Base-by-base conservation (phyloP, 1,139 yeast genomes). In the Yamadazyma membranifaciens region DNA sequence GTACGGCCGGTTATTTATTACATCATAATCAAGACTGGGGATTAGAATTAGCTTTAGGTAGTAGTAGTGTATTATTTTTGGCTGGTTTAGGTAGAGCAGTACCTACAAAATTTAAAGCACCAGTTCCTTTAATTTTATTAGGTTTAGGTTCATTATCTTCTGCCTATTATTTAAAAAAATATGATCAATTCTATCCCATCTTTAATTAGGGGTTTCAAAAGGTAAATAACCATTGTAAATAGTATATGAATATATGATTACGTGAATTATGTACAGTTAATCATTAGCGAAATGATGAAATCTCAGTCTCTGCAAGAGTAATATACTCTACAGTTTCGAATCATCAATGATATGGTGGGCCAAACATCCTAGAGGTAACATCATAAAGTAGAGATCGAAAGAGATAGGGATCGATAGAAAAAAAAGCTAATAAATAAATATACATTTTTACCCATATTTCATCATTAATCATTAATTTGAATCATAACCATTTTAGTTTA, bases 1-100 rank as follows among this genome's bases (percentile, higher is more conserved):
- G 88, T 15, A 59, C 73, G 43, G 84, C 96, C 1, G 96, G 95
- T 28, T 86, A 87, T 62, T 70, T 89, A 51, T 69, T 87, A 49
- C 75, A 78, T 48, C 68, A 81, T 45, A 87, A 87, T 58, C 81
- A 80, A 45, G 88, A 86, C 57, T 80, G 79, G 65, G 97, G 96
- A 27, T 71, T 89, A 49, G 92, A 87, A 58, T 58, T 85, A 33
- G 96, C 96, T 1, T 67, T 88, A 41, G 86, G 82, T 9, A 77
- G 91, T 1, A 83, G 95, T 16, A 55, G 80, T 1, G 56, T 84
- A 10, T 71, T 89, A 50, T 62, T 83, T 11, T 75, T 75, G 33
- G 89, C 92, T 16, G 91, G 94, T 9, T 52, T 84, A 13, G 76
- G 80, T 15, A 75, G 98, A 52, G 80, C 91, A 9, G 52, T 80